These are phyloP conservation scores for Eucalyptus tenuipes DNA, from an alignment of 345 rosid genomes.

Conservation along the genomic window DNA sequence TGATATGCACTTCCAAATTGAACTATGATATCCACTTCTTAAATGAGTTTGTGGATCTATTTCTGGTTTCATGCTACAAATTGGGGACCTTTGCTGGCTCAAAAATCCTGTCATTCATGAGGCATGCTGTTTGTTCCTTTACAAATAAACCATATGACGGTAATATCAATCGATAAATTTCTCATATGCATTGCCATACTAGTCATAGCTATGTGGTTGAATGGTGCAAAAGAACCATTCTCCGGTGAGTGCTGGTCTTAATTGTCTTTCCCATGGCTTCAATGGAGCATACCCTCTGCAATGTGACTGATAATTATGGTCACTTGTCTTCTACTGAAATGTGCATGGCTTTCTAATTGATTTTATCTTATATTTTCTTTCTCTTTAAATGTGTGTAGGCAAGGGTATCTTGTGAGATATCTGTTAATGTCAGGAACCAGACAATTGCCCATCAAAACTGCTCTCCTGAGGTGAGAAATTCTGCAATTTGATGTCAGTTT, in stretches of 20 bases:
- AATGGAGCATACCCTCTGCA: not conserved
- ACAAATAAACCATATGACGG: fast-evolving
- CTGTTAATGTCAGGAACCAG: slow-evolving; percentile 50
- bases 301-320: not conserved
- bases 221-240: not conserved
- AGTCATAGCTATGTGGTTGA: not conserved
- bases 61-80: not conserved
- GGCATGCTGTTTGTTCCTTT: not conserved
- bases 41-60: not conserved
- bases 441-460: slow-evolving; percentile 54
- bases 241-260: not conserved
- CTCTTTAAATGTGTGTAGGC: slow-evolving; percentile 22
- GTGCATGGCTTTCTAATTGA: not conserved
- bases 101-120: not conserved
- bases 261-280: not conserved
- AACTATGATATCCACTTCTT: not conserved
- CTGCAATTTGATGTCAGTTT: not conserved
- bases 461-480: slow-evolving; percentile 38
- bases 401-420: slow-evolving; percentile 60
- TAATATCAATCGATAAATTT: not conserved
- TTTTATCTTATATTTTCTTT: not conserved
- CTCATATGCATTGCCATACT: not conserved
- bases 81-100: not conserved
- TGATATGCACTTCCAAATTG: not conserved
- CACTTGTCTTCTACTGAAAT: not conserved